Conservation (phyloP, 495 filamentous ascomycete genomes). For the Jackrogersella minutella region DNA sequence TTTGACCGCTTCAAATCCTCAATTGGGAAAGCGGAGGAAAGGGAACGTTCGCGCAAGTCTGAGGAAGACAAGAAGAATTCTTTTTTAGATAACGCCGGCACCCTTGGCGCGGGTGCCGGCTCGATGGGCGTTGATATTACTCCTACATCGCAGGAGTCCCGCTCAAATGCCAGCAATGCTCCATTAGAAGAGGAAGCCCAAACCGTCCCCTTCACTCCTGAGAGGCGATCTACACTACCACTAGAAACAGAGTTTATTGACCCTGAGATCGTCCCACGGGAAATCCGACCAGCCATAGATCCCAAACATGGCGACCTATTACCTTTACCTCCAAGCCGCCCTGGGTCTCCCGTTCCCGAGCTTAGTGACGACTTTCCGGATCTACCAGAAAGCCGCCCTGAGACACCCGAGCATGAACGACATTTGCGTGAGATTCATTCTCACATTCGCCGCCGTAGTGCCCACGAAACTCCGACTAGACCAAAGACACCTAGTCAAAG, state of each 20-base stretch:
- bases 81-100: constrained; percentile 72
- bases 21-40: constrained; percentile 43
- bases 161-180: constrained; percentile 53
- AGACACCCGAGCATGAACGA: constrained; percentile 50
- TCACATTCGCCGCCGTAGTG: constrained; percentile 50
- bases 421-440: constrained; percentile 35
- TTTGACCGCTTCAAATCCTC: constrained; percentile 47
- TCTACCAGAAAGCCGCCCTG: constrained; percentile 61
- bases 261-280: constrained; percentile 59
- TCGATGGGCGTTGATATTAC: constrained; percentile 55
- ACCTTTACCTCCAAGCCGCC: constrained; percentile 61
- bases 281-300: constrained; percentile 64
- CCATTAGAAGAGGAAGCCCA: constrained; percentile 39
- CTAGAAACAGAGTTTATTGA: constrained; percentile 53
- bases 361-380: constrained; percentile 50
- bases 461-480: constrained; percentile 43
- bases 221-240: constrained; percentile 37
- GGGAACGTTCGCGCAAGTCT: constrained; percentile 39
- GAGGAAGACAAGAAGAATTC: constrained; percentile 53
- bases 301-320: constrained; percentile 64
- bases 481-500: constrained; percentile 59
- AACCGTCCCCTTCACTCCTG: constrained; percentile 16
- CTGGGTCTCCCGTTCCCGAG: constrained; percentile 52
- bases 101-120: constrained; percentile 68
- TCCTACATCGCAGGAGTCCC: constrained; percentile 52